Evolutionary conservation across 176 grass and related monocot species (phyloP).

Genomic region (Bothriochloa decipiens): DNA sequence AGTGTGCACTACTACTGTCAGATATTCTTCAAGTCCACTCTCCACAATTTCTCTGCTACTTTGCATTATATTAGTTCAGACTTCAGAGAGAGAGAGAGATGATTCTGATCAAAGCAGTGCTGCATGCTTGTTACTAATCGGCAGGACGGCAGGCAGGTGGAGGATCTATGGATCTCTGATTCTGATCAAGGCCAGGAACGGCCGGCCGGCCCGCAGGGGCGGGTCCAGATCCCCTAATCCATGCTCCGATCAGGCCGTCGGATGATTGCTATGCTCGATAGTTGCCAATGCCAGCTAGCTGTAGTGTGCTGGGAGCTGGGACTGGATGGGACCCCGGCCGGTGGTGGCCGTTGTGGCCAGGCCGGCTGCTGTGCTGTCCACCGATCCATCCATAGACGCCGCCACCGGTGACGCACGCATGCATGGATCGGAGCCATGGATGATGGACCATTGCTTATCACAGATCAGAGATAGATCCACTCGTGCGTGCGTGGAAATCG

Average conservation of each 20-base stretch:
- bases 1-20: too few relatives aligned
- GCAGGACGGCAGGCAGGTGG: not conserved
- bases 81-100: too few relatives aligned
- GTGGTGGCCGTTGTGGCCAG: not conserved
- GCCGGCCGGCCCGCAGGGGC: too few relatives aligned
- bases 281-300: not conserved
- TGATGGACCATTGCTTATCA: not conserved
- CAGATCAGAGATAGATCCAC: too few relatives aligned
- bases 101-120: too few relatives aligned
- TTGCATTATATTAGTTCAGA: too few relatives aligned
- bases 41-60: too few relatives aligned
- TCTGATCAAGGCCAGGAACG: not conserved
- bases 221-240: not conserved
- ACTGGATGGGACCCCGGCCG: not conserved
- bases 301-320: not conserved
- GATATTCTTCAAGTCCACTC: not conserved
- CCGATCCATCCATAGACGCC: not conserved
- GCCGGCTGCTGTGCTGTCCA: not conserved
- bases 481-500: not conserved
- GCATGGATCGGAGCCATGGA: not conserved
- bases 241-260: too few relatives aligned
- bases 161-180: not conserved
- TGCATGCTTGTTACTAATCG: too few relatives aligned
- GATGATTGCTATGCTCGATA: not conserved
- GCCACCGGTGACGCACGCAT: not conserved